Percentiles rank a stretch among this genome's conserved stretches.
phyloP scores from a whole-genome alignment of 345 rosid genomes.

The Moricandia moricandioides region DNA sequence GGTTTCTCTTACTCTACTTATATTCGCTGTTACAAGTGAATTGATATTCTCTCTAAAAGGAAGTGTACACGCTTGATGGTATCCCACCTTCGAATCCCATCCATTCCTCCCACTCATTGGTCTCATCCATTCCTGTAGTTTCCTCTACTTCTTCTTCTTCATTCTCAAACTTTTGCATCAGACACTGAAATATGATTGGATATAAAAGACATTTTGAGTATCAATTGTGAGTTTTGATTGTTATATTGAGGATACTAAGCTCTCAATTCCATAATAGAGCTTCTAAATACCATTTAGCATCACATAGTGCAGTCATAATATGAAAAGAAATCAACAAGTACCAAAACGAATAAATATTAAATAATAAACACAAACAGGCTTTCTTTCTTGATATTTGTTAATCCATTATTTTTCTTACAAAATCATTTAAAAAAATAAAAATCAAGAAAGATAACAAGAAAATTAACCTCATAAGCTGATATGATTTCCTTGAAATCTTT shows the following conservation, averaged over 20 bases:
- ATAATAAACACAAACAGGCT: neutral
- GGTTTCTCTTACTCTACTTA: slow-evolving; percentile 32
- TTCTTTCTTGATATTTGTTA: neutral
- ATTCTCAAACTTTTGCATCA: slow-evolving; percentile 34
- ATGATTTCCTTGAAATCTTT: slow-evolving; percentile 35
- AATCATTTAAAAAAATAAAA: neutral
- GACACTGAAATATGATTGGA: slow-evolving; percentile 9
- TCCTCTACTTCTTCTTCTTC: slow-evolving; percentile 15
- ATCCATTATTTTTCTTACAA: neutral
- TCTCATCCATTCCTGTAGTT: slow-evolving; percentile 10
- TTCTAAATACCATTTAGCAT: neutral
- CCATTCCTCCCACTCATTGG: slow-evolving; percentile 32
- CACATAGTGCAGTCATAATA: neutral
- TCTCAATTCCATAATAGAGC: neutral
- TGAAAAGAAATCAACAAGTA: neutral
- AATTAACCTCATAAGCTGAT: slow-evolving; percentile 39
- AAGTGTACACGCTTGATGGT: slow-evolving; percentile 13
- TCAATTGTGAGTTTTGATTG: neutral
- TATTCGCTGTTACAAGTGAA: slow-evolving; percentile 16
- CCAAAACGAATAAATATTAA: neutral
- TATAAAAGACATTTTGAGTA: neutral
- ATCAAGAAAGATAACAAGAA: neutral
- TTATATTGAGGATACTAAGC: neutral
- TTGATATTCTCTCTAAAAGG: neutral
- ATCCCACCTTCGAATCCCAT: slow-evolving; percentile 36